Evolutionary conservation across 108 stramenopile genomes (phyloP), one percentile per base, ranked within the genome.

Genomic region (Asterionellopsis glacialis): DNA sequence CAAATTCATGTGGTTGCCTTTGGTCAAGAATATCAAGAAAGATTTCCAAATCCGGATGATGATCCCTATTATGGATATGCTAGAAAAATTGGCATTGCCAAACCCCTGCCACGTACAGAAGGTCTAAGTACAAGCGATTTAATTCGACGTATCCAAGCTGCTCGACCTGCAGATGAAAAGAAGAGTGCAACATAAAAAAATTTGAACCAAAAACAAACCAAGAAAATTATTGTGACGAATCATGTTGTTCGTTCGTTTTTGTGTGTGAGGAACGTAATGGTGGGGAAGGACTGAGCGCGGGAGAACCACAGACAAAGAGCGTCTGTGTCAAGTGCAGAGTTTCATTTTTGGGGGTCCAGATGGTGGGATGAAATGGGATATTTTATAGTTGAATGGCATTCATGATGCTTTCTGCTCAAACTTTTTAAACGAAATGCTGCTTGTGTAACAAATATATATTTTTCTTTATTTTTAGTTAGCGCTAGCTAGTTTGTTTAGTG

Each of bases 1-100:
- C 90, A 91, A 65, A 95, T 95, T 61, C 94, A 95, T 65, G 80
- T 90, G 15, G 94, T 95, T 6, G 88, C 90, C 12, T 91, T 74
- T 61, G 94, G 94, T 11, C 77, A 87, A 57, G 94, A 95, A 62
- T 95, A 95, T 72, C 63, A 90, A 43, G 88, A 90, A 59, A 70
- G 86, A 23, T 93, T 73, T 68, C 88, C 88, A 13, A 75, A 93
- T 53, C 88, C 91, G 11, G 77, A 93, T 33, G 91, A 93, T 70
- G 91, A 93, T 80, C 83, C 83, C 0, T 93, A 93, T 60, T 93
- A 93, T 71, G 43, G 82, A 25, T 77, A 82, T 41, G 74, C 81
- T 26, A 59, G 91, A 38, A 71, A 88, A 69, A 73, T 93, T 69
- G 91, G 91, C 0, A 93, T 93, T 68, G 91, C 88, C 13, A 63